Percentiles rank a stretch among this genome's conserved stretches.
Conservation (phyloP, 345 rosid species). For the Noccaea bulbosa region DNA sequence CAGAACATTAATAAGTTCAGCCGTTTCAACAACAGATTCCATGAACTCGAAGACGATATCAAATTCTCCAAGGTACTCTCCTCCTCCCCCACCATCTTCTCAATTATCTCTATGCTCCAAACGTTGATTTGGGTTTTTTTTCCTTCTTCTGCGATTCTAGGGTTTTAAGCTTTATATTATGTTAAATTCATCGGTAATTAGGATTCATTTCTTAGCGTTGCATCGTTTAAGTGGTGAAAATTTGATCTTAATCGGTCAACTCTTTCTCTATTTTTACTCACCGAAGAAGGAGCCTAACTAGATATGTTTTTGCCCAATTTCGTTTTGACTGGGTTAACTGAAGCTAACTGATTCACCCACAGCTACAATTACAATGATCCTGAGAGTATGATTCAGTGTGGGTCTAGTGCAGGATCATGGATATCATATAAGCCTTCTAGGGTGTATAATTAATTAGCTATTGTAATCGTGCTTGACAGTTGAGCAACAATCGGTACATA, state of each 20-base stretch:
- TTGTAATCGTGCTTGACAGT: not conserved
- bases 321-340: not conserved
- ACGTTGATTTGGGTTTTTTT: not conserved
- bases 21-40: slow-evolving; percentile 81
- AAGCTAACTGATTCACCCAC: not conserved
- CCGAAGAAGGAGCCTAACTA: no score
- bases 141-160: slow-evolving; percentile 23
- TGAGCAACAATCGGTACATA: not conserved
- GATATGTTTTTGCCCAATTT: not conserved
- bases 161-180: slow-evolving; percentile 3
- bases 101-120: no score
- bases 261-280: no score
- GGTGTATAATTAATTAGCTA: not conserved
- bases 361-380: not conserved
- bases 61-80: slow-evolving; percentile 68
- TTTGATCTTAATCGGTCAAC: not conserved
- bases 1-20: slow-evolving; percentile 87
- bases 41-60: slow-evolving; percentile 87
- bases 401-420: not conserved
- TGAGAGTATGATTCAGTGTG: not conserved
- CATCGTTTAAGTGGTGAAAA: not conserved
- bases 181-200: not conserved
- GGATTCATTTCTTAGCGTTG: not conserved
- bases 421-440: not conserved
- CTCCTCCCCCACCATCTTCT: not conserved